Conservation (phyloP, 164 flowering plant species). For the Aristolochia fimbriata region DNA sequence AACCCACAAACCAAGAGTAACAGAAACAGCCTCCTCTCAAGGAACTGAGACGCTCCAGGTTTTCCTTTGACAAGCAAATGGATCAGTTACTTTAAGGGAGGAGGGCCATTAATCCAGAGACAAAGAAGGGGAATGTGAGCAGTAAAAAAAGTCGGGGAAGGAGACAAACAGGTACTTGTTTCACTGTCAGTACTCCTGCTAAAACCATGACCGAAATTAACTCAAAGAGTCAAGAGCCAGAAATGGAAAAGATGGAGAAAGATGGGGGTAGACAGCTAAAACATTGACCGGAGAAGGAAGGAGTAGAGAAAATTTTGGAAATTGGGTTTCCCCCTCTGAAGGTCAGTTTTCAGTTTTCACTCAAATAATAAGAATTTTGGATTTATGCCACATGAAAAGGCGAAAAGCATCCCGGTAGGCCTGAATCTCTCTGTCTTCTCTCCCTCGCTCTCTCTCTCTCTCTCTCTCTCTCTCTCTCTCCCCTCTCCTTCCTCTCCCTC, state of each 20-base stretch:
- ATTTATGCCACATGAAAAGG: neutral
- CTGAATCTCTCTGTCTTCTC: neutral
- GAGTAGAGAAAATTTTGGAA: neutral
- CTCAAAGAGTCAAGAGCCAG: constrained; percentile 1
- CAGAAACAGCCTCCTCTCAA: constrained; percentile 7
- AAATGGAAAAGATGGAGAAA: neutral
- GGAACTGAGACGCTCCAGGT: constrained; percentile 2
- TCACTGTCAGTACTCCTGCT: constrained; percentile 6
- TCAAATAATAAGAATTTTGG: too few relatives aligned
- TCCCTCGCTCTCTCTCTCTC: neutral
- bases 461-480: constrained; percentile 2
- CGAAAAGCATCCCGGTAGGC: neutral
- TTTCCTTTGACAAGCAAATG: neutral
- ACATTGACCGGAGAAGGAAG: neutral
- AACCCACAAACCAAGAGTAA: constrained; percentile 9
- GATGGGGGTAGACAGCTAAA: neutral
- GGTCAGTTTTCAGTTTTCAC: constrained; percentile 1
- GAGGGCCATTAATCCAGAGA: constrained; percentile 7
- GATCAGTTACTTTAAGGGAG: constrained; percentile 1
- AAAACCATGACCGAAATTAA: constrained; percentile 2
- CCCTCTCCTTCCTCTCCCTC: too few relatives aligned
- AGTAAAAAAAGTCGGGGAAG: constrained; percentile 5
- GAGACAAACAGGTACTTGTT: constrained; percentile 7
- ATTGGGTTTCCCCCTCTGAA: neutral
- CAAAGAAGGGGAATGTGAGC: constrained; percentile 12